A percentile compares a stretch with the other conserved stretches of the same genome.
Evolutionary conservation across 352 stramenopile species (phyloP).

Genomic region (Pythium rhizo-oryzae): DNA sequence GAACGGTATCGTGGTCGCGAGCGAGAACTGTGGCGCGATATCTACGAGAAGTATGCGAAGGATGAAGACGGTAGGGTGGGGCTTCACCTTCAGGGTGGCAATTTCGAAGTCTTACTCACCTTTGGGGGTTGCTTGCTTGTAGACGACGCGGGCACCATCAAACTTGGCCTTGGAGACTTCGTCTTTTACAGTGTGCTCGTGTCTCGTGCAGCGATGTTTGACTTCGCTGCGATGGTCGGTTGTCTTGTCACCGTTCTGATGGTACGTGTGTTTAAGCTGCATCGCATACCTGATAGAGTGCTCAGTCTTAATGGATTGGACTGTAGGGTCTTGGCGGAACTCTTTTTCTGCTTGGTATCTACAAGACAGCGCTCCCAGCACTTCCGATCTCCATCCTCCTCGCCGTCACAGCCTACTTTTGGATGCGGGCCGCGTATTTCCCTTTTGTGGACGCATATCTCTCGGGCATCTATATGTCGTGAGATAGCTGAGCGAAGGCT

Average conservation of each 20-base stretch:
- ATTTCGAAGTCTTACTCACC: not conserved
- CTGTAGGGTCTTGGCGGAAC: slow-evolving; percentile 91
- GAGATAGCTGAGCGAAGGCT: slow-evolving; percentile 1
- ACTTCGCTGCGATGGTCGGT: slow-evolving; percentile 94
- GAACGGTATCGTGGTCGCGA: slow-evolving; percentile 76
- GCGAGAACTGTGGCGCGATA: slow-evolving; percentile 73
- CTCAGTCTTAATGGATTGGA: not conserved
- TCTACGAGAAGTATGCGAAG: slow-evolving; percentile 73
- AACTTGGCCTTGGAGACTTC: slow-evolving; percentile 98
- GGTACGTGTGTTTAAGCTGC: slow-evolving; percentile 36
- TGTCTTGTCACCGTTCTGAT: slow-evolving; percentile 96
- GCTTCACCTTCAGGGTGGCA: not conserved
- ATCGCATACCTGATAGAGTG: not conserved
- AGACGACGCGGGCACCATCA: slow-evolving; percentile 89
- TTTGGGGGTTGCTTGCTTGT: not conserved
- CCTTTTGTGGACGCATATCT: slow-evolving; percentile 59
- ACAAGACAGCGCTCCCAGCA: slow-evolving; percentile 95
- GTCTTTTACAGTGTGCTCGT: slow-evolving; percentile 99
- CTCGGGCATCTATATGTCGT: slow-evolving; percentile 33
- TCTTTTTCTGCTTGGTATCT: slow-evolving; percentile 95
- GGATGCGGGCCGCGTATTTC: slow-evolving; percentile 72
- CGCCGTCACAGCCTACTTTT: slow-evolving; percentile 80
- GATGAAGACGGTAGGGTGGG: slow-evolving; percentile 47
- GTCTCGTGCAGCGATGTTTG: slow-evolving; percentile 94
- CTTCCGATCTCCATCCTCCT: slow-evolving; percentile 95